phyloP scores from a whole-genome alignment of 2,329 filamentous ascomycete genomes.

The Neoscytalidium dimidiatum region DNA sequence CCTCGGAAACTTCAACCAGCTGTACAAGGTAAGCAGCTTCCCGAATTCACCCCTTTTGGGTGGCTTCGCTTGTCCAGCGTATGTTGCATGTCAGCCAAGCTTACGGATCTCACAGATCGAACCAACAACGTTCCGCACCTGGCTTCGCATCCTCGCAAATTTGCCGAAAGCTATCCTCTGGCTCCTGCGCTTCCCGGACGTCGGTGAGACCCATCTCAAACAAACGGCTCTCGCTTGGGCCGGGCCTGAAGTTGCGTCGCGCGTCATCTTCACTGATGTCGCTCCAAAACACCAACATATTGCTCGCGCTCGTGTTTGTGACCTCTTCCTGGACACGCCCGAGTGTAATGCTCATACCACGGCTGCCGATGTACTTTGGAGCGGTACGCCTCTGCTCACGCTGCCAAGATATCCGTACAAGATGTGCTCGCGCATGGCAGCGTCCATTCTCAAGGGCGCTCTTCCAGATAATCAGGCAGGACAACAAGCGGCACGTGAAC shows the following conservation, averaged over 20 bases:
- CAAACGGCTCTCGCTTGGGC: slow-evolving; percentile 83
- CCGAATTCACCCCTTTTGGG: background rate
- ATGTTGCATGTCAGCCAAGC: background rate
- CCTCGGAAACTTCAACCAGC: slow-evolving; percentile 95
- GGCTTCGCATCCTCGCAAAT: slow-evolving; percentile 84
- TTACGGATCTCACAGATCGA: slow-evolving; percentile 69
- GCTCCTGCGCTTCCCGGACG: slow-evolving; percentile 94
- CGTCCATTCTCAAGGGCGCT: slow-evolving; percentile 88
- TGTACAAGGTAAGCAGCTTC: slow-evolving; percentile 80
- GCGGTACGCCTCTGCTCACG: slow-evolving; percentile 88
- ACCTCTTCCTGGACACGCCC: slow-evolving; percentile 93
- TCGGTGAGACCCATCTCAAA: slow-evolving; percentile 83
- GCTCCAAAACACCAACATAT: slow-evolving; percentile 95
- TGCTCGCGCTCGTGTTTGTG: slow-evolving; percentile 83
- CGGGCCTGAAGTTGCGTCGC: slow-evolving; percentile 77
- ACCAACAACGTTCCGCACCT: slow-evolving; percentile 91
- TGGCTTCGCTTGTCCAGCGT: background rate
- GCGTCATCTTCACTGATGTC: slow-evolving; percentile 94
- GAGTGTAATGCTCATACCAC: slow-evolving; percentile 99
- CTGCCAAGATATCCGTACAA: slow-evolving; percentile 92
- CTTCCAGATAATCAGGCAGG: slow-evolving; percentile 74
- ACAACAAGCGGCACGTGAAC: slow-evolving; percentile 65
- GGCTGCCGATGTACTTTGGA: slow-evolving; percentile 94
- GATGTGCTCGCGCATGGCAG: slow-evolving; percentile 98
- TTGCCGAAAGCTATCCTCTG: slow-evolving; percentile 89